Evolutionary conservation across 2,329 filamentous ascomycete species (phyloP), one percentile per base, ranked within the genome.

Genomic region (Xylariales sp.): DNA sequence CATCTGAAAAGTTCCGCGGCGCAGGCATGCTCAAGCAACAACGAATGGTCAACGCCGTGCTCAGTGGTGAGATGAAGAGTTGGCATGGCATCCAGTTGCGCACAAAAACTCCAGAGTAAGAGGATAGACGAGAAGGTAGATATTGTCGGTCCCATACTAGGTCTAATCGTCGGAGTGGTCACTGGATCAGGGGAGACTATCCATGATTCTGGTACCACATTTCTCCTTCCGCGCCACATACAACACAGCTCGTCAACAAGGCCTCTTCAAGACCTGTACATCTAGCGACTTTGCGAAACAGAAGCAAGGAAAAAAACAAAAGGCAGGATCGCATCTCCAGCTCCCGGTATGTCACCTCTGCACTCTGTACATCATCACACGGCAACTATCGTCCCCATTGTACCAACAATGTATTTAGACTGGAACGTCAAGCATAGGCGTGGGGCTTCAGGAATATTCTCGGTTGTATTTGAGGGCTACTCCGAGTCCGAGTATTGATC

Each of bases 71-170:
- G 79, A 89, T 96, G 75, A 93, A 92, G 83, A 82, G 83, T 46
- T 96, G 93, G 93, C 93, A 97, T 80, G 93, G 93, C 8, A 85
- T 96, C 67, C 92, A 95, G 82, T 83, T 97, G 75, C 89, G 89
- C 79, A 96, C 93, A 30, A 90, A 85, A 76, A 86, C 80, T 41
- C 83, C 83, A 76, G 62, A 54, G 56, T 34, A 28, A n/a, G 4
- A n/a, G 10, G 39, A 3, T 9, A 32, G 41, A 36, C 14, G 23
- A 50, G 46, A 41, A 23, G 41, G 41, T 30, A 23, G 30, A 45
- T 16, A 55, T 12, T 18, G 7, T 56, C 5, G 34, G 56, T 18
- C 3, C 36, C 34, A 10, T 10, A 2, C 9, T 23, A 4, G 28
- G 53, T 28, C 18, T 28, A 23, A 7, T 45, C 7, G 28, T 41